Evolutionary conservation across 805 yeast species (phyloP).

Genomic region (Candida morakotiae): DNA sequence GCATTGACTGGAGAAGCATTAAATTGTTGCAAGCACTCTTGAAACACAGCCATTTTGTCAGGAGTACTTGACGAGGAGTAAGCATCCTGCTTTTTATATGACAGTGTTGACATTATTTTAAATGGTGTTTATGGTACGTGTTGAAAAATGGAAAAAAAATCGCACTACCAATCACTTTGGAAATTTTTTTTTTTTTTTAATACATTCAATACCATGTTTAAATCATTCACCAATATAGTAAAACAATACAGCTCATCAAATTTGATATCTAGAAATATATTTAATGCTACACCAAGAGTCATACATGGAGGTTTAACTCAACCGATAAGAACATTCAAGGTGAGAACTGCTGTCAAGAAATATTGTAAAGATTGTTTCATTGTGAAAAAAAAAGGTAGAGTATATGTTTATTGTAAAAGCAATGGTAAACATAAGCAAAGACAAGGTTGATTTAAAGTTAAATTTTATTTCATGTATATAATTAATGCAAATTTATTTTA

Average conservation of each 20-base stretch:
- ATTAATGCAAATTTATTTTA: neutral
- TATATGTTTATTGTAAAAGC: conserved; percentile 88
- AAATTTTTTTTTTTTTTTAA: neutral
- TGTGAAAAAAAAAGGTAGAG: conserved; percentile 93
- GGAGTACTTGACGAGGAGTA: conserved; percentile 58
- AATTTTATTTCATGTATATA: neutral
- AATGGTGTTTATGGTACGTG: conserved; percentile 1
- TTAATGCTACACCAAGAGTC: conserved; percentile 13
- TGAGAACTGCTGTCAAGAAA: conserved; percentile 88
- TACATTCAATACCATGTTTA: conserved; percentile 1
- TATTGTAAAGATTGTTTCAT: conserved; percentile 85
- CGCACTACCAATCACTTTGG: conserved; percentile 1
- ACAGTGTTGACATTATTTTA: conserved; percentile 66
- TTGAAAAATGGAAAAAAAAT: neutral
- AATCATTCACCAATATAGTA: conserved; percentile 13
- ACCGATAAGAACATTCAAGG: conserved; percentile 72
- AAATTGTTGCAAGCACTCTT: conserved; percentile 89
- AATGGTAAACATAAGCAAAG: conserved; percentile 94
- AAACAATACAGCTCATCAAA: conserved; percentile 9
- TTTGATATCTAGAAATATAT: conserved; percentile 5
- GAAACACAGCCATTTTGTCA: conserved; percentile 96
- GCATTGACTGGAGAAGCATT: conserved; percentile 89
- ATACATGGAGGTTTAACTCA: conserved; percentile 8
- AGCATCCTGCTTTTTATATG: conserved; percentile 83
- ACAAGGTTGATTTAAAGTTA: conserved; percentile 66